These are phyloP conservation scores for Lanmaoa rubissima DNA, from an alignment of 768 basidiomycete genomes.

Conservation along the genomic window DNA sequence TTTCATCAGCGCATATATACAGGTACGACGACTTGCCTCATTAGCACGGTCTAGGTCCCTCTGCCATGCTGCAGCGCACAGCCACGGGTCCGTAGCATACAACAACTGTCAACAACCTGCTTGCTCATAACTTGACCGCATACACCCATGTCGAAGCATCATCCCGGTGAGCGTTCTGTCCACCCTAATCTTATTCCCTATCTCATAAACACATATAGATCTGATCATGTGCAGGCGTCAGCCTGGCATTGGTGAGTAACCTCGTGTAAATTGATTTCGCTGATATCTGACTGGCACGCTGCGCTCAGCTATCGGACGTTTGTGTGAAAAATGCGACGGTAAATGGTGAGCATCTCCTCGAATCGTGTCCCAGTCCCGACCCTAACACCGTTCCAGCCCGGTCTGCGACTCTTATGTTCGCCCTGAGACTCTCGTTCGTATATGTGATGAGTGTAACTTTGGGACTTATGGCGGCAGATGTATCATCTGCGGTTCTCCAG, in stretches of 20 bases:
- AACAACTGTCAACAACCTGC: slow-evolving; percentile 14
- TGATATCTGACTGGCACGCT: slow-evolving; percentile 7
- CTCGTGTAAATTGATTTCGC: neutral
- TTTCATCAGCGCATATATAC: slow-evolving; percentile 14
- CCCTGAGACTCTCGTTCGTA: slow-evolving; percentile 95
- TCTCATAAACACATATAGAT: slow-evolving; percentile 50
- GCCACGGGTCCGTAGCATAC: slow-evolving; percentile 7
- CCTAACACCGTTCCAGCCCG: slow-evolving; percentile 53
- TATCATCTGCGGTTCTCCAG: slow-evolving; percentile 96
- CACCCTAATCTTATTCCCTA: too few relatives aligned
- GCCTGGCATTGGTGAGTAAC: slow-evolving; percentile 84
- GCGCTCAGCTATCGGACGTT: slow-evolving; percentile 83
- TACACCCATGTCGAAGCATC: slow-evolving; percentile 80
- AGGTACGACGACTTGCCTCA: too few relatives aligned
- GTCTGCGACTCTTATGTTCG: slow-evolving; percentile 99
- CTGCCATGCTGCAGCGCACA: slow-evolving; percentile 5
- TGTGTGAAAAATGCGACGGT: slow-evolving; percentile 99
- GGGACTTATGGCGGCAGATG: slow-evolving; percentile 97
- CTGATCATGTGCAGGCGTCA: slow-evolving; percentile 98
- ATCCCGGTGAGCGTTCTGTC: slow-evolving; percentile 56
- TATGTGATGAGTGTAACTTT: slow-evolving; percentile 99
- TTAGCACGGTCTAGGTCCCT: neutral
- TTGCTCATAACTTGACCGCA: slow-evolving; percentile 8
- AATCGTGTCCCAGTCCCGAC: neutral
- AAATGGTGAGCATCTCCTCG: slow-evolving; percentile 73